Evolutionary conservation across 371 early-diverging fungal species (phyloP).

Genomic region (Mucor lusitanicus): DNA sequence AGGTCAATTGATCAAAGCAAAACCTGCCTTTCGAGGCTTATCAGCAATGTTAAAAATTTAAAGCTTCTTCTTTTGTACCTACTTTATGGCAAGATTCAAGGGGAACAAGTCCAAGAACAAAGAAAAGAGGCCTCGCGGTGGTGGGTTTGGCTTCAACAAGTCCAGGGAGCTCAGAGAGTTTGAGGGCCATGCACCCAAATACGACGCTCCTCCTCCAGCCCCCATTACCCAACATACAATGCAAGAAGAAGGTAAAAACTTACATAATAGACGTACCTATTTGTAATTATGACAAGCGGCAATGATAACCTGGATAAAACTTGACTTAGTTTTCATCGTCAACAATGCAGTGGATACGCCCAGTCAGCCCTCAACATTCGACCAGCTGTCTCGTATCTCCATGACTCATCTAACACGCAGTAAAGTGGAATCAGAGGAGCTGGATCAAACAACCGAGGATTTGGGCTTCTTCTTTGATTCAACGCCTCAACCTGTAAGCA

Average conservation of each 20-base stretch:
- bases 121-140: slow-evolving; percentile 1
- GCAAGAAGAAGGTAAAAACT: slow-evolving; percentile 7
- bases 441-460: neutral
- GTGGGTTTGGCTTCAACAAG: slow-evolving; percentile 8
- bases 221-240: neutral
- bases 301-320: neutral
- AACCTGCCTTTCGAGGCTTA: neutral
- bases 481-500: neutral
- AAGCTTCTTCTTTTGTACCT: neutral
- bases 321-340: neutral
- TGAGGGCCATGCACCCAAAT: neutral
- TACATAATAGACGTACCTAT: neutral
- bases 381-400: slow-evolving; percentile 9
- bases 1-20: neutral
- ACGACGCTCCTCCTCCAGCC: neutral
- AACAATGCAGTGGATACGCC: neutral
- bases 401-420: neutral
- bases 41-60: neutral
- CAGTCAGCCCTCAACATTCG: neutral
- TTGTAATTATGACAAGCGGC: neutral
- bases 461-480: slow-evolving; percentile 22
- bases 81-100: neutral
- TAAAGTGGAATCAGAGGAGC: neutral
- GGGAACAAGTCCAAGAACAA: neutral
- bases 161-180: neutral